Base-by-base conservation (phyloP, 352 stramenopile species). In the Phytophthora ohioensis region DNA sequence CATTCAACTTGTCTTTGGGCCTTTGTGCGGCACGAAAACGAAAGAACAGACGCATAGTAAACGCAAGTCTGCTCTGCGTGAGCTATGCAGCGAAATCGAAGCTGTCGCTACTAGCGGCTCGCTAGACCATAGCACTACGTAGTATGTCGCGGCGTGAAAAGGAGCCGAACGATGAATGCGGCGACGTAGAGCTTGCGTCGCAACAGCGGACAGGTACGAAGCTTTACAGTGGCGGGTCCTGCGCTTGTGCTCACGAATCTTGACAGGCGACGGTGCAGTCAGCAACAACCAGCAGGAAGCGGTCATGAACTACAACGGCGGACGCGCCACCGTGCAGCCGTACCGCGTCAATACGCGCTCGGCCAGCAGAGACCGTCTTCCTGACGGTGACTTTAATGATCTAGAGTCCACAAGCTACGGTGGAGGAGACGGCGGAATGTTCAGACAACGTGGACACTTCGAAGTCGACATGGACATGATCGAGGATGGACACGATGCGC, bases 101-200 rank as follows among this genome's bases (percentile, higher is more conserved):
- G 32, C 8, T 38, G 46, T 27, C 21, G 21, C 21, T 27, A 2
- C 46, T 36, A 13, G 27, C 4, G 45, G 17, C 13, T 9, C n/a
- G 3, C 5, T 46, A 65, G 45, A 56, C n/a, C 5, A 54, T 27
- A 27, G 1, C 21, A 27, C 21, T 43, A 4, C 15, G 3, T 5
- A 57, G 59, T 32, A 67, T 68, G 65, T 13, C 65, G 31, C 38
- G 39, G 2, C 52, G 53, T 5, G 46, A 54, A 32, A 56, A 69
- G 35, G n/a, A 64, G 62, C 35, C 34, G 12, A 41, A 11, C 21
- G n/a, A 5, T 11, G 42, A 21, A 7, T 6, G 21, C 3, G 21
- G 6, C 17, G 43, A 51, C 17, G 15, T n/a, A 1, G 41, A 46
- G 21, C 9, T 15, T 45, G 17, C n/a, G 21, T 17, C 45, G 17